Conservation (phyloP, 768 basidiomycete genomes). For the Tephrocybe sp. region DNA sequence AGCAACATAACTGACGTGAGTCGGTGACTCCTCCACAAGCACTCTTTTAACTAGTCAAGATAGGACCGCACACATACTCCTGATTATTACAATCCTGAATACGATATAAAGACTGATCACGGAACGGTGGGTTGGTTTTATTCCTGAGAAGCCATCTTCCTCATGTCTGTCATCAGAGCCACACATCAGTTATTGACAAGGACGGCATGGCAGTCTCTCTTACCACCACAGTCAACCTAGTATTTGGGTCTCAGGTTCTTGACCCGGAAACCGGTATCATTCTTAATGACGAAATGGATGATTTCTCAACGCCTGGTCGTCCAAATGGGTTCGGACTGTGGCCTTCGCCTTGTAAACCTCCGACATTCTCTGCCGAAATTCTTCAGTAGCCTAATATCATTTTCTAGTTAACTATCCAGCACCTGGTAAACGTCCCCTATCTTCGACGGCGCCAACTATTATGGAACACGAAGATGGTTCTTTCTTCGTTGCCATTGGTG, state of each 20-base stretch:
- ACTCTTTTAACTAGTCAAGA: not conserved
- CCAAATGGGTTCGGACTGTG: constrained; percentile 81
- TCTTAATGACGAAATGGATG: constrained; percentile 94
- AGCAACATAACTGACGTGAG: constrained; percentile 81
- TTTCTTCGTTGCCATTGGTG: constrained; percentile 74
- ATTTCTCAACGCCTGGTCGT: constrained; percentile 85
- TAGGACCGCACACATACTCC: constrained; percentile 83
- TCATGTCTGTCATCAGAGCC: constrained; percentile 54
- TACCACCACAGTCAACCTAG: constrained; percentile 85
- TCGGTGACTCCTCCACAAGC: constrained; percentile 10
- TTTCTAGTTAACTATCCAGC: constrained; percentile 81
- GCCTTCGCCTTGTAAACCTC: constrained; percentile 70
- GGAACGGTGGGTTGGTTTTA: constrained; percentile 63
- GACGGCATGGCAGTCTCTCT: constrained; percentile 84
- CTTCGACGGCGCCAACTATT: constrained; percentile 80
- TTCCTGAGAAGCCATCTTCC: not conserved
- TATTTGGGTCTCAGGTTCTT: constrained; percentile 87
- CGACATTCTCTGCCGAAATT: not conserved
- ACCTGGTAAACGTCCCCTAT: constrained; percentile 85
- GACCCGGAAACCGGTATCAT: constrained; percentile 87
- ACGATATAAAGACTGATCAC: constrained; percentile 75
- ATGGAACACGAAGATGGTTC: constrained; percentile 74
- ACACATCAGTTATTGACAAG: constrained; percentile 78
- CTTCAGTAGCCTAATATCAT: constrained; percentile 1
- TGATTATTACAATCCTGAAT: constrained; percentile 82